phyloP scores from a whole-genome alignment of 1,139 yeast genomes.

The Debaryomyces robertsiae region DNA sequence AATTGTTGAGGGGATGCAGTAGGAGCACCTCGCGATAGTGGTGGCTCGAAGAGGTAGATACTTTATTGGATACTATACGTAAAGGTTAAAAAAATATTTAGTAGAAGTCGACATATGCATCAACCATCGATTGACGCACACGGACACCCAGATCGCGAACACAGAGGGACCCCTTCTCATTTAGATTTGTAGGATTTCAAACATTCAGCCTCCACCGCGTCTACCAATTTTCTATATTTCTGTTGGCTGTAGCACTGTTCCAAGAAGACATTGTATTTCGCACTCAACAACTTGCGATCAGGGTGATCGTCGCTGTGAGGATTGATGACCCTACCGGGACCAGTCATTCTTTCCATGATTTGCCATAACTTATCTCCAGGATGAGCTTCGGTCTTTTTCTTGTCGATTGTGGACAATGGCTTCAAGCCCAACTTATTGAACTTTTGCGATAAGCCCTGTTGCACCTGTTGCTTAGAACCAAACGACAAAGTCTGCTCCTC shows the following conservation, averaged over 20 bases:
- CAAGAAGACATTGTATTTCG: slow-evolving; percentile 80
- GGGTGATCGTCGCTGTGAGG: slow-evolving; percentile 63
- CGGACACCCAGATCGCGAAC: too few relatives aligned
- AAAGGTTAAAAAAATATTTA: too few relatives aligned
- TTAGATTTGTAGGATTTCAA: slow-evolving; percentile 20
- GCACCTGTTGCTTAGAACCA: slow-evolving; percentile 56
- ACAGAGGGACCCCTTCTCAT: too few relatives aligned
- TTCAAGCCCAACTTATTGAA: slow-evolving; percentile 39
- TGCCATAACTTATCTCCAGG: slow-evolving; percentile 75
- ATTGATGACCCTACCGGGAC: slow-evolving; percentile 74
- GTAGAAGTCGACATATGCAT: too few relatives aligned
- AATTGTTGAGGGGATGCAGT: too few relatives aligned
- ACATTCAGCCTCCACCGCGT: slow-evolving; percentile 49
- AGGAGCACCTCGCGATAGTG: too few relatives aligned
- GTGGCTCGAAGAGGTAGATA: neutral
- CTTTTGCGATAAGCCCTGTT: slow-evolving; percentile 49
- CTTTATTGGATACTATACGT: neutral
- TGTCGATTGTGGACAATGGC: slow-evolving; percentile 35
- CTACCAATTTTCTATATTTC: slow-evolving; percentile 71
- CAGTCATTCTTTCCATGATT: slow-evolving; percentile 81
- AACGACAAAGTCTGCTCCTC: slow-evolving; percentile 57
- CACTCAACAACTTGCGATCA: slow-evolving; percentile 69
- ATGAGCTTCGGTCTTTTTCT: slow-evolving; percentile 19
- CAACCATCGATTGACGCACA: too few relatives aligned
- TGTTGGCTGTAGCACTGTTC: slow-evolving; percentile 86